Conservation (phyloP, 805 yeast genomes). For the Yamadazyma philogaea region DNA sequence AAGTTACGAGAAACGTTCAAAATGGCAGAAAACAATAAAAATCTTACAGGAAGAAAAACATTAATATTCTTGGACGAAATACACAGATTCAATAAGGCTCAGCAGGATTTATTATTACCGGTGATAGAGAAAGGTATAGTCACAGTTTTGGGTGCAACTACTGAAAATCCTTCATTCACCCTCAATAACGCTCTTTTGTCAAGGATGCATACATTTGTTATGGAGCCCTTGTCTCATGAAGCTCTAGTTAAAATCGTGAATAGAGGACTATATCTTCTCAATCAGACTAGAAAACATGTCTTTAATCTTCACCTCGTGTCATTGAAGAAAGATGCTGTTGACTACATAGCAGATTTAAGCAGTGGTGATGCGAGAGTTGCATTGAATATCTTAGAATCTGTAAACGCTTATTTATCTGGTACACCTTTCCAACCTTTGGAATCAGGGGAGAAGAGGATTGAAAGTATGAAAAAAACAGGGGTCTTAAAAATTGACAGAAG, state of each 20-base stretch:
- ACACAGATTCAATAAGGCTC: constrained; percentile 42
- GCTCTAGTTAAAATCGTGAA: constrained; percentile 34
- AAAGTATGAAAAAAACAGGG: constrained; percentile 21
- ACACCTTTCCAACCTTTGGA: constrained; percentile 20
- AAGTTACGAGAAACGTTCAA: constrained; percentile 33
- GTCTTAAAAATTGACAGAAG: constrained; percentile 40
- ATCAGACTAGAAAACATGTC: constrained; percentile 56
- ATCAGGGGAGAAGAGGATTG: constrained; percentile 15
- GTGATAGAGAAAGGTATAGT: constrained; percentile 39
- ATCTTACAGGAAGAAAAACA: constrained; percentile 39
- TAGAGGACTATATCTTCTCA: constrained; percentile 44
- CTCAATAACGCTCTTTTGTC: constrained; percentile 42
- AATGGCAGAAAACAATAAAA: constrained; percentile 35
- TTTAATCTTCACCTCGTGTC: constrained; percentile 49
- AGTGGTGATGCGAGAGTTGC: constrained; percentile 91
- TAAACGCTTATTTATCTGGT: constrained; percentile 52
- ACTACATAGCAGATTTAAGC: constrained; percentile 67
- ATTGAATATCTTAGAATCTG: constrained; percentile 71
- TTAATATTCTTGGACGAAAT: constrained; percentile 42
- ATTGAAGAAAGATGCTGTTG: constrained; percentile 54
- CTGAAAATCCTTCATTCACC: constrained; percentile 62
- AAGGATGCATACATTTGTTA: constrained; percentile 42
- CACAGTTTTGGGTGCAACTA: constrained; percentile 44
- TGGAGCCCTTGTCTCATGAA: constrained; percentile 35
- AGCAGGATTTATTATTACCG: constrained; percentile 41